Percentiles rank a stretch among this genome's conserved stretches.
phyloP scores from a whole-genome alignment of 2,329 filamentous ascomycete genomes.

The Colletotrichum agaves region DNA sequence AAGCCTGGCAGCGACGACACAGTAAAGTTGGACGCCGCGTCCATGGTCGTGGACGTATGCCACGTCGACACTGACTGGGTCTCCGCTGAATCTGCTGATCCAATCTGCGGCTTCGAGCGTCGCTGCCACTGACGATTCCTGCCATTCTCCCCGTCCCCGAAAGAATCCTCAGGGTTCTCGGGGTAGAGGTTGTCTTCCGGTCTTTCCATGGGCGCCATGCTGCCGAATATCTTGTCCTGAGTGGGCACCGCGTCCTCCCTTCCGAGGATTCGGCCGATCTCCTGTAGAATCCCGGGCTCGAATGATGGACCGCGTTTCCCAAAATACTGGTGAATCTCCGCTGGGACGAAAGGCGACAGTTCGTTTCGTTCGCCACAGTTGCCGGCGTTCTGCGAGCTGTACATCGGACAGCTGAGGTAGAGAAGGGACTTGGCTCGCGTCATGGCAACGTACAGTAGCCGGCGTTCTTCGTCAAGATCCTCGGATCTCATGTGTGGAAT shows the following conservation, averaged over 20 bases:
- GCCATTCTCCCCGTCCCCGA: not conserved
- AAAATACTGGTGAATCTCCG: slow-evolving; percentile 52
- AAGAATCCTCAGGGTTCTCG: slow-evolving; percentile 43
- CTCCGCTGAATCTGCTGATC: not conserved
- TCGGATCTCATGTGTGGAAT: slow-evolving; percentile 91
- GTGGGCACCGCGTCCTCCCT: slow-evolving; percentile 64
- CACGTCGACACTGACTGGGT: slow-evolving; percentile 7
- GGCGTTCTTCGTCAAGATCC: slow-evolving; percentile 86
- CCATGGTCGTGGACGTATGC: slow-evolving; percentile 67
- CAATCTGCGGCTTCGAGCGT: slow-evolving; percentile 17
- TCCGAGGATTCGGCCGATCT: slow-evolving; percentile 77
- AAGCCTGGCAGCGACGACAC: slow-evolving; percentile 68
- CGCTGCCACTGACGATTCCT: slow-evolving; percentile 31
- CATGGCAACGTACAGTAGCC: slow-evolving; percentile 96
- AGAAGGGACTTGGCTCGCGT: slow-evolving; percentile 88
- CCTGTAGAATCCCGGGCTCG: slow-evolving; percentile 68
- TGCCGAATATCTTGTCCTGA: slow-evolving; percentile 63
- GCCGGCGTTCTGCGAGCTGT: slow-evolving; percentile 67
- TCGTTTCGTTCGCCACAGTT: slow-evolving; percentile 62
- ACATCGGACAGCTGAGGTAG: slow-evolving; percentile 84
- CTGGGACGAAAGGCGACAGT: slow-evolving; percentile 78
- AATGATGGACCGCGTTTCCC: slow-evolving; percentile 76
- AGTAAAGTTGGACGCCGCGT: slow-evolving; percentile 67
- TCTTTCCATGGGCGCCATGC: slow-evolving; percentile 63
- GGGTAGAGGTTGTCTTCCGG: slow-evolving; percentile 77